Percentiles rank a stretch among this genome's conserved stretches.
Evolutionary conservation across 352 stramenopile species (phyloP).

Genomic region (Phytophthora meadii): DNA sequence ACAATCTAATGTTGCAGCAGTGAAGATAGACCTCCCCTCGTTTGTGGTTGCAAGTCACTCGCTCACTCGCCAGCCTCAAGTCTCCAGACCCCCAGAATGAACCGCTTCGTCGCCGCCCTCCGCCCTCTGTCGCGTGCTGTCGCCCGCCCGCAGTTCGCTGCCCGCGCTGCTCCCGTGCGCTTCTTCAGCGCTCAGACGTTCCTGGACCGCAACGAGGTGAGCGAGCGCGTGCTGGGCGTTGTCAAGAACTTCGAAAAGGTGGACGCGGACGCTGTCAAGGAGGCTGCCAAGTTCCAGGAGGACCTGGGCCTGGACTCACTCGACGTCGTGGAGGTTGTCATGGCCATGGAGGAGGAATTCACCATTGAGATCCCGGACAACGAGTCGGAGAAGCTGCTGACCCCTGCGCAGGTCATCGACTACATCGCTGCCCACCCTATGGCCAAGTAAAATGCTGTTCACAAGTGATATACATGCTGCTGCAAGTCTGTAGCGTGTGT

Average conservation of each 20-base stretch:
- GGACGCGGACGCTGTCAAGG: constrained; percentile 92
- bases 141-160: constrained; percentile 52
- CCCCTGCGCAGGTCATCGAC: constrained; percentile 96
- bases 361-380: constrained; percentile 99
- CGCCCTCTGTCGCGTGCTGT: constrained; percentile 70
- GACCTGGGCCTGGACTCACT: constrained; percentile 99
- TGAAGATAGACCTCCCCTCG: constrained; percentile 8
- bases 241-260: constrained; percentile 99
- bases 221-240: constrained; percentile 96
- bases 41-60: constrained; percentile 43
- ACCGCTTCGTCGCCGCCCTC: constrained; percentile 78
- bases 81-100: constrained; percentile 54
- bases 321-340: constrained; percentile 96
- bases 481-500: constrained; percentile 13
- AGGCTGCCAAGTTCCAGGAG: constrained; percentile 96
- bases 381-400: constrained; percentile 99
- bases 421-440: constrained; percentile 99
- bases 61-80: constrained; percentile 13
- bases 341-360: constrained; percentile 99
- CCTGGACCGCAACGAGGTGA: constrained; percentile 94
- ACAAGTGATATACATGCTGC: constrained; percentile 5
- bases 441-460: constrained; percentile 96
- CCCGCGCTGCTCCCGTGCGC: constrained; percentile 40
- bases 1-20: not conserved
- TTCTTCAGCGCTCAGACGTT: constrained; percentile 91